Percentiles rank a stretch among this genome's conserved stretches.
phyloP scores from a whole-genome alignment of 2,329 filamentous ascomycete species.

The Meredithiella fracta region DNA sequence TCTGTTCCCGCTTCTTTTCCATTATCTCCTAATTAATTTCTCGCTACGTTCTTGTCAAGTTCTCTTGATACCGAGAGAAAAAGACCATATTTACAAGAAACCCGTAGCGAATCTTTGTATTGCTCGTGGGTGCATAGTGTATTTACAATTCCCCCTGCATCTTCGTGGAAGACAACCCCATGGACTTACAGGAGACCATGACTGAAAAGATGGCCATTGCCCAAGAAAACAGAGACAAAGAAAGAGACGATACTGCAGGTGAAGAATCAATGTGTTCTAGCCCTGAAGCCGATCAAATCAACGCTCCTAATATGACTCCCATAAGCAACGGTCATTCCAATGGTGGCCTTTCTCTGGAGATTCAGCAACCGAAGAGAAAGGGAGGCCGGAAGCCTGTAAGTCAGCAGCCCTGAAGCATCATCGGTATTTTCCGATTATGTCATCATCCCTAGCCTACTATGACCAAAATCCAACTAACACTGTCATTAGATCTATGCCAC shows the following conservation, averaged over 20 bases:
- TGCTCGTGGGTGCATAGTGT: background rate
- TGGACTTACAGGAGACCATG: conserved; percentile 33
- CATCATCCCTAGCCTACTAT: background rate
- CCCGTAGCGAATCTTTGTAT: conserved; percentile 3
- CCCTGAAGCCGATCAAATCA: conserved; percentile 36
- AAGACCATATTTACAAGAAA: background rate
- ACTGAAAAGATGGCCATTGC: conserved; percentile 53
- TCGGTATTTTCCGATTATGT: conserved; percentile 6
- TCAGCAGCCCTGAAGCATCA: conserved; percentile 16
- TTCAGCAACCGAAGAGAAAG: conserved; percentile 74
- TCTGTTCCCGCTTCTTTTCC: background rate
- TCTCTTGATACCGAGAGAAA: background rate
- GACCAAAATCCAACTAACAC: background rate
- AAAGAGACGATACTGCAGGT: conserved; percentile 39
- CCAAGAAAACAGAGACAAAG: conserved; percentile 38
- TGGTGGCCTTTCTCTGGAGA: conserved; percentile 29
- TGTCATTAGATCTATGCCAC: conserved; percentile 81
- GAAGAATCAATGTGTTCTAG: conserved; percentile 46
- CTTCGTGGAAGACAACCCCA: conserved; percentile 11
- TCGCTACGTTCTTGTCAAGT: background rate
- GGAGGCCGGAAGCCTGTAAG: conserved; percentile 90
- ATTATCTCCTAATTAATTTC: background rate
- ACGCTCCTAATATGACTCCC: conserved; percentile 17
- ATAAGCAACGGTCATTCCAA: conserved; percentile 16
- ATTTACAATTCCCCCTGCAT: background rate